A percentile compares a stretch with the other conserved stretches of the same genome.
These are phyloP conservation scores for Bjerkandera adusta DNA, from an alignment of 1,284 basidiomycete genomes.

Conservation along the genomic window DNA sequence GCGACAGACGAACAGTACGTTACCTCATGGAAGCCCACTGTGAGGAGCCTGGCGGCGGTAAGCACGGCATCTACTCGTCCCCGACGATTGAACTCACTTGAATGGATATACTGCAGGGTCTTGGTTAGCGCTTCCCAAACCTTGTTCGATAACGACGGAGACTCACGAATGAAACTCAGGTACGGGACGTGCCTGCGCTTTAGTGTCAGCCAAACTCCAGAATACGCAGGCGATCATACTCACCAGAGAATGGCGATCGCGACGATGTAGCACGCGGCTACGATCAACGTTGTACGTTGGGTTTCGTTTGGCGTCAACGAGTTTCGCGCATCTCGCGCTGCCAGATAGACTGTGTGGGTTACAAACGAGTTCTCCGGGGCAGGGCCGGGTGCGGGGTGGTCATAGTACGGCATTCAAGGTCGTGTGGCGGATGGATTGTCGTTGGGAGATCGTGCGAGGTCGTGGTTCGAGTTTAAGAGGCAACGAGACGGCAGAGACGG, in stretches of 20 bases:
- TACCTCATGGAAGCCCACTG: constrained; percentile 90
- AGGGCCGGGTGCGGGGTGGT: neutral
- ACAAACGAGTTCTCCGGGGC: constrained; percentile 16
- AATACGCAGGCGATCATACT: constrained; percentile 24
- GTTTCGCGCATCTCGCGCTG: constrained; percentile 34
- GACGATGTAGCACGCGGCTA: constrained; percentile 72
- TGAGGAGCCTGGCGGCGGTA: constrained; percentile 52
- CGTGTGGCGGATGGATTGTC: constrained; percentile 11
- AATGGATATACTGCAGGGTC: constrained; percentile 78
- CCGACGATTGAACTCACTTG: constrained; percentile 57
- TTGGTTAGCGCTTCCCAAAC: constrained; percentile 4
- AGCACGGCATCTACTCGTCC: constrained; percentile 8
- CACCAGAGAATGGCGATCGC: constrained; percentile 76
- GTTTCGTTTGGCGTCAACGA: constrained; percentile 65
- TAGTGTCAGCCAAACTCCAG: neutral
- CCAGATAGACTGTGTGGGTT: constrained; percentile 29
- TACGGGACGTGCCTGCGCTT: constrained; percentile 73
- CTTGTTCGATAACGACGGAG: neutral
- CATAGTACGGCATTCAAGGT: constrained; percentile 13
- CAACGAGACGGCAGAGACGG: too few species aligned
- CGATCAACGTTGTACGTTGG: constrained; percentile 74
- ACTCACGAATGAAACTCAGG: constrained; percentile 70
- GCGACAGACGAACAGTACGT: constrained; percentile 12
- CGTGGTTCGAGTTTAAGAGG: constrained; percentile 10
- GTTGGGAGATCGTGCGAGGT: constrained; percentile 4